These are phyloP conservation scores for Microstegium vimineum DNA, from an alignment of 176 grass and related monocot species.

Conservation along the genomic window DNA sequence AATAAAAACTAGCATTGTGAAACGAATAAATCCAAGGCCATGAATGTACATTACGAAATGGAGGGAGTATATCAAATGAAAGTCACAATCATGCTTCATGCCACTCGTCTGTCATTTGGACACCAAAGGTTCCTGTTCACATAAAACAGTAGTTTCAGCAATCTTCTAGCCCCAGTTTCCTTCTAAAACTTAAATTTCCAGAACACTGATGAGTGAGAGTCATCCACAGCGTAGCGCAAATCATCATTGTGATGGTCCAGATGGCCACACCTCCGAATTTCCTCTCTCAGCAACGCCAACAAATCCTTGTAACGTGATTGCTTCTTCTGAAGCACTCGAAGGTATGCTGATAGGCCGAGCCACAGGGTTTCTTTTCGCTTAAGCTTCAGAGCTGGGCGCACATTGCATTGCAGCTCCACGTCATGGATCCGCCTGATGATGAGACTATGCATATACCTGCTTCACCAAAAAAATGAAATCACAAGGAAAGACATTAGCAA, in stretches of 20 bases:
- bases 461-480: background rate
- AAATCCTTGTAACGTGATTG: constrained; percentile 68
- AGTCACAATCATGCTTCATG: background rate
- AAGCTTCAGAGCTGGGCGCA: constrained; percentile 47
- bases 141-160: background rate
- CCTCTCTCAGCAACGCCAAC: constrained; percentile 46
- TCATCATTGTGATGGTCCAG: constrained; percentile 22
- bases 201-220: constrained; percentile 79
- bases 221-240: constrained; percentile 69
- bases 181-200: constrained; percentile 78
- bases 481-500: background rate
- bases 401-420: constrained; percentile 29
- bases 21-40: background rate
- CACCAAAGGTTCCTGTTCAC: background rate
- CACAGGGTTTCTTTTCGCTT: constrained; percentile 57
- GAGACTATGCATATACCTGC: constrained; percentile 74
- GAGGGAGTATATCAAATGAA: background rate
- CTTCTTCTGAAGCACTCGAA: constrained; percentile 65
- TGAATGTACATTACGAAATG: background rate
- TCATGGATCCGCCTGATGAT: constrained; percentile 45
- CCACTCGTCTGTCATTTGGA: background rate
- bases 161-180: background rate
- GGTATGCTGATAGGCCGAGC: constrained; percentile 69
- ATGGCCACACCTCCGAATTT: constrained; percentile 27
- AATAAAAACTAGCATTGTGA: background rate